These are phyloP conservation scores for Paraconiothyrium sp. DNA, from an alignment of 2,329 filamentous ascomycete genomes.

Conservation along the genomic window DNA sequence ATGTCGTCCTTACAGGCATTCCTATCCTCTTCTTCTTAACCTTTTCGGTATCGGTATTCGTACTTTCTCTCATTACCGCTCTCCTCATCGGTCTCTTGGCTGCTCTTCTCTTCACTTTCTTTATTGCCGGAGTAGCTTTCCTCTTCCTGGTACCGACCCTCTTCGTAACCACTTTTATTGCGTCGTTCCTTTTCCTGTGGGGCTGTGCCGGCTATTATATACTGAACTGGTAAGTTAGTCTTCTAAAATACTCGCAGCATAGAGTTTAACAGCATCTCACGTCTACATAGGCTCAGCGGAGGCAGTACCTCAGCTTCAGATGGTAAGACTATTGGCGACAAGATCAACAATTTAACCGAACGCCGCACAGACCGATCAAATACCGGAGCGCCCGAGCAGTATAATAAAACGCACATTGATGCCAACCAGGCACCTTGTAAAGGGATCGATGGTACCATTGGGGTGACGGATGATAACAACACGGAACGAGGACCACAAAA, in stretches of 20 bases:
- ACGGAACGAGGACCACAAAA: constrained; percentile 14
- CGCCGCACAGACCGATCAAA: constrained; percentile 49
- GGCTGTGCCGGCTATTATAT: constrained; percentile 68
- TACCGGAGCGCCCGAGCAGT: constrained; percentile 29
- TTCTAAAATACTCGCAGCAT: not conserved
- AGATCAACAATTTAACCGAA: constrained; percentile 52
- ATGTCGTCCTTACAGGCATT: constrained; percentile 71
- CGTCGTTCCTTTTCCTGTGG: constrained; percentile 68
- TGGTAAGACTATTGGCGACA: constrained; percentile 52
- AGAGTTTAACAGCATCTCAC: not conserved
- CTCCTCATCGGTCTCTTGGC: constrained; percentile 62
- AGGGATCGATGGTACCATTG: constrained; percentile 13
- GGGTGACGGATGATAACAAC: constrained; percentile 4
- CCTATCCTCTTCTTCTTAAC: constrained; percentile 74
- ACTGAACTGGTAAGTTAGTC: constrained; percentile 47
- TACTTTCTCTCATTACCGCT: constrained; percentile 70
- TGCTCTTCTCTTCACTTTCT: constrained; percentile 69
- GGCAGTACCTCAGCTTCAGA: constrained; percentile 36
- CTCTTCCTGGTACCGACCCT: constrained; percentile 74
- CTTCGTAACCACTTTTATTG: constrained; percentile 70
- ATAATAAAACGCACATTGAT: constrained; percentile 11
- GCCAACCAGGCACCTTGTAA: constrained; percentile 18
- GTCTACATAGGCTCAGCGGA: constrained; percentile 35
- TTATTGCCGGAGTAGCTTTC: constrained; percentile 73
- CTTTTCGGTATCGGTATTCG: constrained; percentile 70